These are phyloP conservation scores for Candida mattraensis DNA, from an alignment of 805 yeast species.

Conservation along the genomic window DNA sequence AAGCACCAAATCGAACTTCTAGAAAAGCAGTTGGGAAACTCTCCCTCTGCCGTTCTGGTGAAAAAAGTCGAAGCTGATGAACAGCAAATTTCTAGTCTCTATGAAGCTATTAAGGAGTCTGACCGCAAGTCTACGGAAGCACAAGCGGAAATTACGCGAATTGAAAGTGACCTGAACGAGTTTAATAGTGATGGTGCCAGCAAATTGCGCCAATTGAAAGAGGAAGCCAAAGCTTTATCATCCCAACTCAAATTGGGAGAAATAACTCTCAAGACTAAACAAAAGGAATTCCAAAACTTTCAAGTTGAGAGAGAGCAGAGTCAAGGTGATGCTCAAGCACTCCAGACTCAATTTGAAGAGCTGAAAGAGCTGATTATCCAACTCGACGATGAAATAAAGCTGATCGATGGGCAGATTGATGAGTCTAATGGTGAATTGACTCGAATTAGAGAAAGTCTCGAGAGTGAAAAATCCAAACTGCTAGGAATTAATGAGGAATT, in stretches of 20 bases:
- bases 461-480: slow-evolving; percentile 57
- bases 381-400: slow-evolving; percentile 28
- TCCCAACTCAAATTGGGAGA: slow-evolving; percentile 39
- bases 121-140: slow-evolving; percentile 33
- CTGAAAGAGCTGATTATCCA: slow-evolving; percentile 36
- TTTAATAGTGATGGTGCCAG: slow-evolving; percentile 77
- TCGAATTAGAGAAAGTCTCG: slow-evolving; percentile 37
- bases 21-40: slow-evolving; percentile 52
- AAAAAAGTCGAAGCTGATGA: slow-evolving; percentile 47
- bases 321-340: slow-evolving; percentile 50
- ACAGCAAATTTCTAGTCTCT: slow-evolving; percentile 45
- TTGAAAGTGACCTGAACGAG: slow-evolving; percentile 79
- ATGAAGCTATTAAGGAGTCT: slow-evolving; percentile 38
- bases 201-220: slow-evolving; percentile 65
- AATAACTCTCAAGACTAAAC: slow-evolving; percentile 42
- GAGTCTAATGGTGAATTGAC: slow-evolving; percentile 30
- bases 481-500: slow-evolving; percentile 77
- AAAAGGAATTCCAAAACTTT: slow-evolving; percentile 57
- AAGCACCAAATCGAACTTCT: slow-evolving; percentile 59
- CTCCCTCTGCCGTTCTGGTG: slow-evolving; percentile 56
- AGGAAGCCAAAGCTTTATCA: slow-evolving; percentile 47
- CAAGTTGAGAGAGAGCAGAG: slow-evolving; percentile 73
- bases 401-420: slow-evolving; percentile 28
- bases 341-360: slow-evolving; percentile 43
- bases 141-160: slow-evolving; percentile 45